These are phyloP conservation scores for Gremmenia infestans DNA, from an alignment of 2,329 filamentous ascomycete species.

Conservation along the genomic window DNA sequence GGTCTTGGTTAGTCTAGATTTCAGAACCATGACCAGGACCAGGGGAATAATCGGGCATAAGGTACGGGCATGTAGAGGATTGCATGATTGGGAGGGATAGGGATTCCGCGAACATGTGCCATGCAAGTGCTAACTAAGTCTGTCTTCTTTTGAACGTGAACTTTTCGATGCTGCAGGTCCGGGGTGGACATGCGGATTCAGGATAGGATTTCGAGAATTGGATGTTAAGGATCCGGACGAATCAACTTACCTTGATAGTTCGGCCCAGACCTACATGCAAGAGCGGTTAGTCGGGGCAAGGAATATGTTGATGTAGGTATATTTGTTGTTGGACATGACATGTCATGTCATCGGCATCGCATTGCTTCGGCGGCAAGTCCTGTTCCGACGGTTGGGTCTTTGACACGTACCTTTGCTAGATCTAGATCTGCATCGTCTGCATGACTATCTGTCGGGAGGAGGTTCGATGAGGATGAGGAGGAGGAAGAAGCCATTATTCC, in stretches of 20 bases:
- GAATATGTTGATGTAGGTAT: background rate
- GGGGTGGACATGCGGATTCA: background rate
- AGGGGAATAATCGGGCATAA: too few species aligned
- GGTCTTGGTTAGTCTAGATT: background rate
- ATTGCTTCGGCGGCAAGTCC: background rate
- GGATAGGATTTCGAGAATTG: constrained; percentile 1
- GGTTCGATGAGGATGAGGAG: background rate
- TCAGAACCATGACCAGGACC: background rate
- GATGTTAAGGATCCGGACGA: background rate
- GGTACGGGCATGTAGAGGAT: too few species aligned
- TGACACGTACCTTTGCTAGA: background rate
- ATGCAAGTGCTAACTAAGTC: too few species aligned
- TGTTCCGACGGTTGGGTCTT: background rate
- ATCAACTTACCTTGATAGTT: constrained; percentile 1
- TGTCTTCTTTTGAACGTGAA: too few species aligned
- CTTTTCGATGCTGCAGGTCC: too few species aligned
- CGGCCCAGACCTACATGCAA: background rate
- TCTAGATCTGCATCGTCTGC: background rate
- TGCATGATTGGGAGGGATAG: too few species aligned
- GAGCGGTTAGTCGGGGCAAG: background rate
- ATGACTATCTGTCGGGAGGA: background rate
- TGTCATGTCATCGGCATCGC: background rate
- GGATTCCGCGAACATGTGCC: too few species aligned
- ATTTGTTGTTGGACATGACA: background rate
- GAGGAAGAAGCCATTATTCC: background rate